Evolutionary conservation across 257 asterid species (phyloP).

Genomic region (Coffea canephora): DNA sequence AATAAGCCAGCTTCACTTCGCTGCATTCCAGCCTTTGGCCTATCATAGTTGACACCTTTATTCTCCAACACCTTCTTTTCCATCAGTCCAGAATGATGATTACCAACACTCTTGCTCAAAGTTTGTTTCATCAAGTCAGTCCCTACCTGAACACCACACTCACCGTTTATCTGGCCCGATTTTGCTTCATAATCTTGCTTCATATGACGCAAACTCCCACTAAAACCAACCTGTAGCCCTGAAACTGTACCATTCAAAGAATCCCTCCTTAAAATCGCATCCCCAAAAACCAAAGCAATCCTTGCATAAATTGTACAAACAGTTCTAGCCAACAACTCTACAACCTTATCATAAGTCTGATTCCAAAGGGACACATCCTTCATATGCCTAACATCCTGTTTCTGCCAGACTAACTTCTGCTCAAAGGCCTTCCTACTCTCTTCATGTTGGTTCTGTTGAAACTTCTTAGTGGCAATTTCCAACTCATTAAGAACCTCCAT

Average conservation of each 20-base stretch:
- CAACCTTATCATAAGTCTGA: conserved; percentile 75
- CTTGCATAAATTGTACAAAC: conserved; percentile 73
- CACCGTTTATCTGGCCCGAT: conserved; percentile 22
- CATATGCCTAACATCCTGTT: conserved; percentile 80
- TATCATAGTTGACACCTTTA: conserved; percentile 14
- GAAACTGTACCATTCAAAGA: conserved; percentile 21
- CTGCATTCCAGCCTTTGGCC: conserved; percentile 28
- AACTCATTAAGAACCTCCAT: conserved; percentile 77
- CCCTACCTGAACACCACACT: conserved; percentile 21
- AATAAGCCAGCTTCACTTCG: conserved; percentile 50
- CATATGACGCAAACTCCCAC: conserved; percentile 30
- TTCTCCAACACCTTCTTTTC: conserved; percentile 33
- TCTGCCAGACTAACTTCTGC: conserved; percentile 88
- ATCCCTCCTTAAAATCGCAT: conserved; percentile 28
- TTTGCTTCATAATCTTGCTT: conserved; percentile 34
- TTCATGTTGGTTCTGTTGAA: conserved; percentile 71
- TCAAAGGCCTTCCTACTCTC: conserved; percentile 73
- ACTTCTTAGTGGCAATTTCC: conserved; percentile 74
- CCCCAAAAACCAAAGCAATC: conserved; percentile 46
- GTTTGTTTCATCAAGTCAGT: conserved; percentile 24
- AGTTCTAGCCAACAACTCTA: conserved; percentile 75
- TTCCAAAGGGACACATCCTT: conserved; percentile 86
- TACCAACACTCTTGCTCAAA: conserved; percentile 32
- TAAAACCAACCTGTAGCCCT: conserved; percentile 30
- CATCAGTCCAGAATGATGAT: conserved; percentile 23